Base-by-base conservation (phyloP, 2,329 filamentous ascomycete species). In the Talaromyces sp. region DNA sequence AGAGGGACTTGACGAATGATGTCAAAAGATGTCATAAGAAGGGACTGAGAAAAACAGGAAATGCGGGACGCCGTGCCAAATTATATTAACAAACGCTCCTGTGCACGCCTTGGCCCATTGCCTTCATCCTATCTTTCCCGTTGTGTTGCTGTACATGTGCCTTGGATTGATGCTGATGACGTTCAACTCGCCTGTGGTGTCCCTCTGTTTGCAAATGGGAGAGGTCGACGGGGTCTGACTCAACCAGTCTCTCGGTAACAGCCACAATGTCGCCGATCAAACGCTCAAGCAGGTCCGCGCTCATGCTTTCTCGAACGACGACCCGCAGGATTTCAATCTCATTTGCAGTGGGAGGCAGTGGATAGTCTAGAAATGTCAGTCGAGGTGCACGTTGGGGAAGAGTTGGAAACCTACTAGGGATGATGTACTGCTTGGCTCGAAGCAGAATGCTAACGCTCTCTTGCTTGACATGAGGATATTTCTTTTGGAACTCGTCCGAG, bases 371-470 rank as follows among this genome's bases (percentile, higher is more conserved):
- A 14, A 17, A 29, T 41, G 31, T 54, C 31, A 56, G 52, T 46
- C 43, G 31, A 27, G 4, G 27, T 51, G 26, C 14, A 43, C 12
- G 11, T 32, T 21, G 31, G 14, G 12, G 27, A 31, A 41, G 24
- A 19, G 8, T 10, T 17, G 6, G 12, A 32, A 11, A 70, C 77
- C 69, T 73, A 81, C 79, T 89, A 24, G 86, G 87, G 60, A 89
- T 85, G 62, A 89, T 89, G 76, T 88, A 89, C 72, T 88, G 85
- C 68, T 86, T 86, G 4, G 84, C 83, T 14, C 87, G 80, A 59
- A 89, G 73, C 46, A 89, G 73, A 19, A 86, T 83, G 57, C 82
- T 85, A 14, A 89, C 78, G 6, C 80, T 80, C 59, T 83, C 85
- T 72, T 89, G 87, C 72, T 86, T 84, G 62, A 89, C 77, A 65